Conservation (phyloP, 176 grass and related monocot species). For the Secale cereale region DNA sequence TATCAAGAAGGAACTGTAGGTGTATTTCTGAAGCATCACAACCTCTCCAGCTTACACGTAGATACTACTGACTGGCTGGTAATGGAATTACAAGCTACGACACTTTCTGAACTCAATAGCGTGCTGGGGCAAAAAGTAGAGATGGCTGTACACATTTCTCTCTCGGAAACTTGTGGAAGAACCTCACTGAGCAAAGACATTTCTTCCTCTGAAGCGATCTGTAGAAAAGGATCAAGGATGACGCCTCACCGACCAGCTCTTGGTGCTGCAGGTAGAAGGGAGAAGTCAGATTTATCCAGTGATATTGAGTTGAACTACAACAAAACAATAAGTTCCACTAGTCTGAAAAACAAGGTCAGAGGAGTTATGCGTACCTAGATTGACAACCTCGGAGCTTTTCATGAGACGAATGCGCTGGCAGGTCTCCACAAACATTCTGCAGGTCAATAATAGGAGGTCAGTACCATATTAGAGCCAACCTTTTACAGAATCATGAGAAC, state of each 20-base stretch:
- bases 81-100: constrained; percentile 24
- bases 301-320: background rate
- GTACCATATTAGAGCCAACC: background rate
- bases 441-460: constrained; percentile 16
- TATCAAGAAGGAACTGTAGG: constrained; percentile 18
- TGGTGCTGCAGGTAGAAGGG: constrained; percentile 43
- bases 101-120: constrained; percentile 24
- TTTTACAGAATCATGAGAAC: background rate
- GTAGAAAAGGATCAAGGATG: background rate
- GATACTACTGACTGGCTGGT: background rate
- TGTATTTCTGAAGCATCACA: constrained; percentile 22
- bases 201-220: constrained; percentile 4
- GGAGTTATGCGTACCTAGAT: constrained; percentile 39
- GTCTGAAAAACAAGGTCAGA: constrained; percentile 5
- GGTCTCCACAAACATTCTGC: constrained; percentile 77
- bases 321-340: background rate
- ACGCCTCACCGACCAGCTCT: constrained; percentile 43
- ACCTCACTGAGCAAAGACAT: constrained; percentile 31
- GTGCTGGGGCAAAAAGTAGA: constrained; percentile 26
- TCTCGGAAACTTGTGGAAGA: constrained; percentile 8
- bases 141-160: constrained; percentile 65
- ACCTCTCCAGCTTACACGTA: constrained; percentile 14
- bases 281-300: background rate
- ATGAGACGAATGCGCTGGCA: constrained; percentile 80
- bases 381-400: constrained; percentile 74